phyloP scores from a whole-genome alignment of 1,284 basidiomycete genomes.

The Cystobasidium slooffiae region DNA sequence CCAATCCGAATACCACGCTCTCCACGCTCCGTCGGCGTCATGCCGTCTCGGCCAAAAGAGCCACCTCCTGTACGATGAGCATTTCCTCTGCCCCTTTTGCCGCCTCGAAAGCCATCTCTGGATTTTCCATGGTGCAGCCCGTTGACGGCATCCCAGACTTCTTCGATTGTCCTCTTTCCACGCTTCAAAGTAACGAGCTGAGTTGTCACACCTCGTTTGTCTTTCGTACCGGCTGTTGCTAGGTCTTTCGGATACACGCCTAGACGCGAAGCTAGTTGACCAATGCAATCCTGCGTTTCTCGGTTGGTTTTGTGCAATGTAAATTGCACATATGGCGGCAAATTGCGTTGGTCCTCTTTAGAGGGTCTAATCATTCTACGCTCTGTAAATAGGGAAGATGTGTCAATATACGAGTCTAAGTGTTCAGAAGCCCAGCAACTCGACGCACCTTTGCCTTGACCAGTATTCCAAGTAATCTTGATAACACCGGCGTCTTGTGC shows the following conservation, averaged over 20 bases:
- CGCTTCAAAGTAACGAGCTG: slow-evolving; percentile 87
- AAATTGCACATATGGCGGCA: slow-evolving; percentile 85
- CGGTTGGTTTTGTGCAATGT: slow-evolving; percentile 97
- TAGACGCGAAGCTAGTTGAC: slow-evolving; percentile 74
- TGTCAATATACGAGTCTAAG: background rate
- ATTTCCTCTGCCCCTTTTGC: slow-evolving; percentile 42
- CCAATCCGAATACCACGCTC: slow-evolving; percentile 87
- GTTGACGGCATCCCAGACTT: slow-evolving; percentile 60
- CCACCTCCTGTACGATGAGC: slow-evolving; percentile 31
- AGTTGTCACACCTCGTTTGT: slow-evolving; percentile 94
- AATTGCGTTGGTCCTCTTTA: slow-evolving; percentile 18
- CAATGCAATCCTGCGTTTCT: slow-evolving; percentile 92
- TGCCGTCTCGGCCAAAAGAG: slow-evolving; percentile 53
- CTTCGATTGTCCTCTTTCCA: slow-evolving; percentile 72
- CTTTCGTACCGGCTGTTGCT: slow-evolving; percentile 92
- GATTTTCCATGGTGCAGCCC: slow-evolving; percentile 16
- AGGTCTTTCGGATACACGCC: slow-evolving; percentile 77
- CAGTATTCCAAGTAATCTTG: slow-evolving; percentile 46
- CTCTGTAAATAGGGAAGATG: background rate
- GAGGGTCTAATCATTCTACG: slow-evolving; percentile 1
- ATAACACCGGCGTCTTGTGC: slow-evolving; percentile 61
- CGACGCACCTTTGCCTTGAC: slow-evolving; percentile 14
- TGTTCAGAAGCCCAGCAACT: background rate
- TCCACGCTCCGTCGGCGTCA: slow-evolving; percentile 66
- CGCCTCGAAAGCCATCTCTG: slow-evolving; percentile 39